These are phyloP conservation scores for Globisporangium abappressorium DNA, from an alignment of 352 stramenopile genomes.

Conservation along the genomic window DNA sequence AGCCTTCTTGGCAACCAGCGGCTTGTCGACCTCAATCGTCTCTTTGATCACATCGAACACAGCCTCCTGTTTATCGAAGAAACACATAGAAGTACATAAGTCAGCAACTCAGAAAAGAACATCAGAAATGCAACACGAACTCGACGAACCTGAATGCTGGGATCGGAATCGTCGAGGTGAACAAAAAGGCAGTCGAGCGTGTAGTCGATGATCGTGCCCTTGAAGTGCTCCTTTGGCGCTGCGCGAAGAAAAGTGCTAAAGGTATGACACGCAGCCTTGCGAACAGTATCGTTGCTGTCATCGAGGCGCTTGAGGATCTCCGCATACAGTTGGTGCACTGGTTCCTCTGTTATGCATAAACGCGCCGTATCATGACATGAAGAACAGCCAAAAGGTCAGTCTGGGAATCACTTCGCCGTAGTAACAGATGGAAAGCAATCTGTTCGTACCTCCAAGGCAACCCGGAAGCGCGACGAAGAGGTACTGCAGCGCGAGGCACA, in stretches of 20 bases:
- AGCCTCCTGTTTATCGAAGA: slow-evolving; percentile 33
- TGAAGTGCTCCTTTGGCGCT: slow-evolving; percentile 81
- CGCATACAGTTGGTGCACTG: slow-evolving; percentile 88
- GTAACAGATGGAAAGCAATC: neutral
- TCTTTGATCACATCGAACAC: slow-evolving; percentile 72
- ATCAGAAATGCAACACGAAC: neutral
- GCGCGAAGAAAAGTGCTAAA: slow-evolving; percentile 85
- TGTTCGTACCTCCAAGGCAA: slow-evolving; percentile 56
- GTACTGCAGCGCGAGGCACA: slow-evolving; percentile 87
- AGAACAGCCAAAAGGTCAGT: slow-evolving; percentile 10
- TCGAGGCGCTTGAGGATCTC: slow-evolving; percentile 92
- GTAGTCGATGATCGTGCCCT: slow-evolving; percentile 89
- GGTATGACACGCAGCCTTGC: slow-evolving; percentile 83
- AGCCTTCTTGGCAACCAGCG: slow-evolving; percentile 66
- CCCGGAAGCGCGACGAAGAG: slow-evolving; percentile 79
- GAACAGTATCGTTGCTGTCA: slow-evolving; percentile 90
- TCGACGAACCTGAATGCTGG: slow-evolving; percentile 69
- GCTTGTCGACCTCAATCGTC: slow-evolving; percentile 53
- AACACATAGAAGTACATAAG: slow-evolving; percentile 5
- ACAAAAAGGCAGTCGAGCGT: slow-evolving; percentile 90
- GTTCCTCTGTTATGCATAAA: slow-evolving; percentile 56
- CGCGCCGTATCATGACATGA: neutral
- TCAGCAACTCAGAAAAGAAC: slow-evolving; percentile 4
- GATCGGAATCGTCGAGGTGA: slow-evolving; percentile 88
- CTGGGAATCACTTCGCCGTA: neutral